These are phyloP conservation scores for Rhizoctonia solani DNA, from an alignment of 1,284 basidiomycete genomes.

Conservation along the genomic window DNA sequence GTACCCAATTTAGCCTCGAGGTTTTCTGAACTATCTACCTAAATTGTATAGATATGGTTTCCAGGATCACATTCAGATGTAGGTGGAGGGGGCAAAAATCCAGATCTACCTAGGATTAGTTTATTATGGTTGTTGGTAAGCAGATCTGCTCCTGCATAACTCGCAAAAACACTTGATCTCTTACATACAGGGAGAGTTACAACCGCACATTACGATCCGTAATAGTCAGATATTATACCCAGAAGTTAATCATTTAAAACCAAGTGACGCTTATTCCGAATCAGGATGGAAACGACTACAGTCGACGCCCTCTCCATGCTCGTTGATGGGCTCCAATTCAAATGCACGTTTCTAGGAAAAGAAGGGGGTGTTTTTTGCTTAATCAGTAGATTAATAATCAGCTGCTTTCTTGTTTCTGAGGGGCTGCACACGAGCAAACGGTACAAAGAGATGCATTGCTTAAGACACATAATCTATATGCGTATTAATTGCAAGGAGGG, in stretches of 20 bases:
- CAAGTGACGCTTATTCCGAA: neutral
- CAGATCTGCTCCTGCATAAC: neutral
- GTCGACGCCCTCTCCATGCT: no score
- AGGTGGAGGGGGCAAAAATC: slow-evolving; percentile 15
- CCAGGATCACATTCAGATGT: slow-evolving; percentile 28
- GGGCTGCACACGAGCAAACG: no score
- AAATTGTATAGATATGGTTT: slow-evolving; percentile 31
- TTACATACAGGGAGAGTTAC: neutral
- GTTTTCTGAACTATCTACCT: no score
- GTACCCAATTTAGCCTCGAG: neutral
- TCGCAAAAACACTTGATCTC: no score
- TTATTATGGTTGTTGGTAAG: neutral
- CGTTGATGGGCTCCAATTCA: no score
- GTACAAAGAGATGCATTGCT: no score
- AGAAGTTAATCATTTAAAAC: neutral
- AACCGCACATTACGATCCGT: neutral
- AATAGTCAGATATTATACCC: neutral
- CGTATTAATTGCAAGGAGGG: no score
- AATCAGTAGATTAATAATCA: no score
- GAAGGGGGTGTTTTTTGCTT: no score
- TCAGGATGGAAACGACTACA: neutral
- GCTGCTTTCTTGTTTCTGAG: no score
- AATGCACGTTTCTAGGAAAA: no score
- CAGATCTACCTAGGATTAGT: neutral
- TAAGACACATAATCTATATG: no score